These are phyloP conservation scores for Sphagnum tenellum DNA, from an alignment of 225 moss, liverwort and hornwort genomes.

Conservation along the genomic window DNA sequence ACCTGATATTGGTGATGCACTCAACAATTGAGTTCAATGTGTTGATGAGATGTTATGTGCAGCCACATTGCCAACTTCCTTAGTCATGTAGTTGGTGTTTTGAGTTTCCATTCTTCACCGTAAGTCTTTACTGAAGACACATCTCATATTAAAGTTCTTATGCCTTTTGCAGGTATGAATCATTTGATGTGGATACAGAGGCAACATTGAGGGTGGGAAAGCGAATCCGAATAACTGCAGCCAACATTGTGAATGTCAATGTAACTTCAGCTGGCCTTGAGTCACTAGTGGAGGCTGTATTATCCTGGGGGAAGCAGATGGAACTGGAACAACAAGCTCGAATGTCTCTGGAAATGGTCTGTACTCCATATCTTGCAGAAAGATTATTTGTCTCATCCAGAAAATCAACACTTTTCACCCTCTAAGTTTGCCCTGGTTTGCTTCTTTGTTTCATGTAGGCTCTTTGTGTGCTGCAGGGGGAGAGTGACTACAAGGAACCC, in stretches of 20 bases:
- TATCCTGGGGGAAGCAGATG: constrained; percentile 86
- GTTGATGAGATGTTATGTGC: too few species aligned
- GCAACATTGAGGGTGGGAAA: constrained; percentile 81
- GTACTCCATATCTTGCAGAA: too few species aligned
- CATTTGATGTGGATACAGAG: constrained; percentile 74
- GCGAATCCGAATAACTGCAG: constrained; percentile 78
- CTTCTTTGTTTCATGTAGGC: neutral
- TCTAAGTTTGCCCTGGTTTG: neutral
- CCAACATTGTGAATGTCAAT: constrained; percentile 90
- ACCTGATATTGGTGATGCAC: too few species aligned
- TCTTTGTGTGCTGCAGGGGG: constrained; percentile 44
- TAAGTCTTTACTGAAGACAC: too few species aligned
- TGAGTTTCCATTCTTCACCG: too few species aligned
- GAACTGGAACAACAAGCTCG: constrained; percentile 79
- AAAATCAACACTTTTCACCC: neutral
- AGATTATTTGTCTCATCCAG: too few species aligned
- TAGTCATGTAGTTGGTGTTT: too few species aligned
- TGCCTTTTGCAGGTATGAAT: constrained; percentile 63
- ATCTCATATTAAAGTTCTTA: neutral
- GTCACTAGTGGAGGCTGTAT: constrained; percentile 59
- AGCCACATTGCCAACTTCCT: too few species aligned
- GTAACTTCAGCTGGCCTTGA: constrained; percentile 85
- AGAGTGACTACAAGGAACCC: constrained; percentile 54
- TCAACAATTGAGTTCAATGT: too few species aligned
- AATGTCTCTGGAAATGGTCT: constrained; percentile 79